These are phyloP conservation scores for Skeletonema grethae DNA, from an alignment of 108 stramenopile genomes.

Conservation along the genomic window DNA sequence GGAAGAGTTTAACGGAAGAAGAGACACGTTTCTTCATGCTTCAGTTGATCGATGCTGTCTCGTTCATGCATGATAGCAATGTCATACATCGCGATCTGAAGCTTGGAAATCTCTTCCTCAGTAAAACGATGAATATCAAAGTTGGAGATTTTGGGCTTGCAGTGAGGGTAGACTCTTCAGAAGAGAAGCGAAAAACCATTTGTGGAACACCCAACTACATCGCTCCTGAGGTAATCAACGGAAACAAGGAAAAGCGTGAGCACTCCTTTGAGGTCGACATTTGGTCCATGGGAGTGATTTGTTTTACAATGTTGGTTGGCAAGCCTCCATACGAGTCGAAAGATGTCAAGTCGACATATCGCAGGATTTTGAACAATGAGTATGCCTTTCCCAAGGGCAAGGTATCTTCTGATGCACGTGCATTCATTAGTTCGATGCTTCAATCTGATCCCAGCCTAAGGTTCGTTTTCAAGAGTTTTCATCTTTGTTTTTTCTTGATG, in stretches of 20 bases:
- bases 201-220: conserved; percentile 99
- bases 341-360: conserved; percentile 98
- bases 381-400: conserved; percentile 89
- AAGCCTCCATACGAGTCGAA: conserved; percentile 97
- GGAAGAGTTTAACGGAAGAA: conserved; percentile 89
- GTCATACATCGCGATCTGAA: conserved; percentile 99
- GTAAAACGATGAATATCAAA: conserved; percentile 74
- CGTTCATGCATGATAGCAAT: conserved; percentile 88
- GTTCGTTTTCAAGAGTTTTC: conserved; percentile 28
- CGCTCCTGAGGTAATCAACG: conserved; percentile 97
- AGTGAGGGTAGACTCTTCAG: conserved; percentile 75
- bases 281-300: conserved; percentile 98
- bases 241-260: conserved; percentile 83
- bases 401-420: conserved; percentile 82
- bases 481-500: neutral
- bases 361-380: conserved; percentile 92
- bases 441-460: conserved; percentile 85
- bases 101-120: conserved; percentile 97
- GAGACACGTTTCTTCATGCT: conserved; percentile 79
- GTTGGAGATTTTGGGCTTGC: conserved; percentile 99
- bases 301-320: conserved; percentile 96
- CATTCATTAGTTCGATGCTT: conserved; percentile 88
- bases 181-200: conserved; percentile 94
- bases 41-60: conserved; percentile 88
- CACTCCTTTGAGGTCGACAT: conserved; percentile 98